Evolutionary conservation across 225 moss, liverwort and hornwort genomes (phyloP), one percentile per base, ranked within the genome.

Genomic region (Marchantia polymorpha): DNA sequence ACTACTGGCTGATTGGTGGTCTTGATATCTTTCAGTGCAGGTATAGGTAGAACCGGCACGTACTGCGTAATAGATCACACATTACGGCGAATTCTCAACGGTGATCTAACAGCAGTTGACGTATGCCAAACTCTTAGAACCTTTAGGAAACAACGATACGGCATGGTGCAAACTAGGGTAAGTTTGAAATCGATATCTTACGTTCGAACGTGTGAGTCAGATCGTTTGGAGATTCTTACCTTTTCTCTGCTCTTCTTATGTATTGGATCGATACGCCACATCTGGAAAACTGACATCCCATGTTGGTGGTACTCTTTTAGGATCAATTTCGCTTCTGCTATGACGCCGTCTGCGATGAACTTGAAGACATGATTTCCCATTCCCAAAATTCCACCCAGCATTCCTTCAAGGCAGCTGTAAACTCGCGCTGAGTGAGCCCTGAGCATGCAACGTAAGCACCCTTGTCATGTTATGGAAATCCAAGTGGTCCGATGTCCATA

Each of bases 131-230:
- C 91, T 16, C 75, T 92, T 25, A 83, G 82, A 30, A 86, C 90
- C 20, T 91, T 95, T 72, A 88, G 93, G 72, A 66, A 76, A 76
- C 90, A 87, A 78, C 87, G 93, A 55, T 82, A 74, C 74, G 91
- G 95, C 17, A 90, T 95, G 92, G 89, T 95, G 54, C 91, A 93
- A 80, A 95, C 87, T 20, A 90, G 80, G 83, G 92, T 92, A 75
- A 86, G 85, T 64, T 66, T 19, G 6, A 31, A 52, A 30, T 17
- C 39, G 46, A 59, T 76, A 27, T 26, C 11, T 2, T 59, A 15
- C 17, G 19, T 59, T 7, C 65, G 1, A 65, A 27, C 5, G 39
- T 39, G 5, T 39, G 39, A 39, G 39, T 39, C 39, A 39, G 39
- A 39, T 39, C 39, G 39, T 39, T 39, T 39, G 39, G 39, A 39